Evolutionary conservation across 345 rosid genomes (phyloP).

Genomic region (Syzygium oleosum): DNA sequence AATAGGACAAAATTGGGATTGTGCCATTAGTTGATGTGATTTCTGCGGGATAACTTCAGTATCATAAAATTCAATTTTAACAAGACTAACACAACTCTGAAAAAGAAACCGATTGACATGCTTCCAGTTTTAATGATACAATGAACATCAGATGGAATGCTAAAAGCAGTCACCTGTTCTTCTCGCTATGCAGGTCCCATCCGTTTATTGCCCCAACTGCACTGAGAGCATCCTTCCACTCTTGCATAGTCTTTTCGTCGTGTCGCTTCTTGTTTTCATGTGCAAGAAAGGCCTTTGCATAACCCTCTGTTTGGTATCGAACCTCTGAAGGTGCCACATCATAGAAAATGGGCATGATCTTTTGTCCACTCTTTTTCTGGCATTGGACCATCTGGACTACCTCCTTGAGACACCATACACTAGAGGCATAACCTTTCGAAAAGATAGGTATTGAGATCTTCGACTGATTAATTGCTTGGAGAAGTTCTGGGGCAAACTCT

Average conservation of each 20-base stretch:
- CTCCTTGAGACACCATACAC: not conserved
- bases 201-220: not conserved
- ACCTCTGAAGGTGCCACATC: not conserved
- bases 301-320: accelerated
- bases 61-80: not conserved
- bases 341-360: not conserved
- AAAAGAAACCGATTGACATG: accelerated
- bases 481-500: not conserved
- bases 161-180: not conserved
- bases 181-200: accelerated
- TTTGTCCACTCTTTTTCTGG: accelerated
- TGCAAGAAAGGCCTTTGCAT: accelerated
- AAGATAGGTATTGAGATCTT: not conserved
- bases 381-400: not conserved
- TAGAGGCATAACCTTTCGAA: not conserved
- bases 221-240: accelerated
- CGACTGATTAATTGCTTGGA: not conserved
- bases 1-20: not conserved
- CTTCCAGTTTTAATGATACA: accelerated
- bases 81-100: not conserved
- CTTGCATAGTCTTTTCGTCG: accelerated
- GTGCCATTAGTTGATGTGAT: not conserved
- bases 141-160: not conserved
- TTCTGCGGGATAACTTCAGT: too few relatives aligned
- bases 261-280: accelerated